Evolutionary conservation across 2,329 filamentous ascomycete species (phyloP).

Genomic region (Penicillium sp.): DNA sequence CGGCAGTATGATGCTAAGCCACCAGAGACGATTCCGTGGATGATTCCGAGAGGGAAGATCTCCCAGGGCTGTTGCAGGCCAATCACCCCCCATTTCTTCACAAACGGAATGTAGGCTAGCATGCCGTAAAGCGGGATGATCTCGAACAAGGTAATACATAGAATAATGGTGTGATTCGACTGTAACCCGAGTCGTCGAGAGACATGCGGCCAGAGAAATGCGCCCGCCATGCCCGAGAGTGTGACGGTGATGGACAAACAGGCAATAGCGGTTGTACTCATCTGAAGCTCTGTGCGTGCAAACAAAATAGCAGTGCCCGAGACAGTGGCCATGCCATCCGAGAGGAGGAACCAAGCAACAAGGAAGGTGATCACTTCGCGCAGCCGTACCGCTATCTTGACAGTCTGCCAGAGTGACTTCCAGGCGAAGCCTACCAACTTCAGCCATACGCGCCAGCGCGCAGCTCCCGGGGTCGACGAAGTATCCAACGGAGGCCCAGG

Average conservation of each 20-base stretch:
- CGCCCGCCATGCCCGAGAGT: constrained; percentile 77
- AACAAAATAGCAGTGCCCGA: constrained; percentile 91
- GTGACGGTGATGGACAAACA: constrained; percentile 90
- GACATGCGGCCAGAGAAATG: constrained; percentile 81
- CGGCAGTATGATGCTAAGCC: constrained; percentile 86
- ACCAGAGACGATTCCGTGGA: constrained; percentile 87
- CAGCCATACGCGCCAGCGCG: constrained; percentile 58
- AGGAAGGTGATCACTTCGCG: constrained; percentile 82
- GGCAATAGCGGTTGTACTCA: constrained; percentile 80
- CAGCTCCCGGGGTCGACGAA: constrained; percentile 17
- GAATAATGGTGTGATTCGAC: constrained; percentile 84
- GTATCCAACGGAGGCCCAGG: constrained; percentile 72
- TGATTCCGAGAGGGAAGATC: constrained; percentile 84
- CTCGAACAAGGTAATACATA: constrained; percentile 84
- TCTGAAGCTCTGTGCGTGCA: constrained; percentile 84
- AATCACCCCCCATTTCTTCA: constrained; percentile 73
- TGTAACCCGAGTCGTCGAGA: constrained; percentile 70
- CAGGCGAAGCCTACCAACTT: constrained; percentile 79
- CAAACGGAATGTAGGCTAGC: constrained; percentile 78
- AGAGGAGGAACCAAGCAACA: constrained; percentile 86
- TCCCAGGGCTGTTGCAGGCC: constrained; percentile 90
- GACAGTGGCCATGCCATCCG: constrained; percentile 88
- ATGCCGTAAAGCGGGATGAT: constrained; percentile 89
- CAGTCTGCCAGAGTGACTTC: constrained; percentile 78
- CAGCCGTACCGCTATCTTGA: constrained; percentile 71